phyloP scores from a whole-genome alignment of 257 asterid species.

The Verbascum thapsus region DNA sequence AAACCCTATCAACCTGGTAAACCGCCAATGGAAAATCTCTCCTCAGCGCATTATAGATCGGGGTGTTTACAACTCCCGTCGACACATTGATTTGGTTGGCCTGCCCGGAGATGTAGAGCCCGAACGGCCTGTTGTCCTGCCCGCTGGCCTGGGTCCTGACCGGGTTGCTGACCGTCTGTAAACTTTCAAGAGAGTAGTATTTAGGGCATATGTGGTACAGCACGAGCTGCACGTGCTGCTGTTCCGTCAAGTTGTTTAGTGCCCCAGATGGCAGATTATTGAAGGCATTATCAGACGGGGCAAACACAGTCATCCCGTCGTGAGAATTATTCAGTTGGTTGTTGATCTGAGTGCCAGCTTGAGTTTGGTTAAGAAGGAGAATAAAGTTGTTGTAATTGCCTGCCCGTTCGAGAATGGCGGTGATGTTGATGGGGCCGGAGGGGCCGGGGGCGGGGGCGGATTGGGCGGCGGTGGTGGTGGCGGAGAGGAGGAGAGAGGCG shows the following conservation, averaged over 20 bases:
- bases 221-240: constrained; percentile 70
- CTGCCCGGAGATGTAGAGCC: constrained; percentile 51
- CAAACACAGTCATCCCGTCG: constrained; percentile 79
- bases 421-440: constrained; percentile 64
- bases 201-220: constrained; percentile 68
- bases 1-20: constrained; percentile 71
- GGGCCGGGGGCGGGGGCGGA: constrained; percentile 71
- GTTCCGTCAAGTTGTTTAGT: constrained; percentile 63
- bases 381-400: constrained; percentile 56
- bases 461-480: constrained; percentile 41
- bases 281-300: constrained; percentile 89
- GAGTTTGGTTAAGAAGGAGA: constrained; percentile 56
- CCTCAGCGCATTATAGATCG: constrained; percentile 54
- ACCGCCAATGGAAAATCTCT: constrained; percentile 66
- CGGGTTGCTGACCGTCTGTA: constrained; percentile 81
- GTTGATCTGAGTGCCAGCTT: constrained; percentile 64
- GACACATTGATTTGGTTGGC: constrained; percentile 65
- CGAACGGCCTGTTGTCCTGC: constrained; percentile 50
- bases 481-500: constrained; percentile 30
- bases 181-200: constrained; percentile 50
- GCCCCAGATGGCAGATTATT: constrained; percentile 70
- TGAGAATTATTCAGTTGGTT: constrained; percentile 72
- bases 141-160: constrained; percentile 82
- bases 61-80: constrained; percentile 52
- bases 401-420: constrained; percentile 61